Evolutionary conservation across 768 basidiomycete species (phyloP), one percentile per base, ranked within the genome.

Genomic region (Cystofilobasidium capitatum): DNA sequence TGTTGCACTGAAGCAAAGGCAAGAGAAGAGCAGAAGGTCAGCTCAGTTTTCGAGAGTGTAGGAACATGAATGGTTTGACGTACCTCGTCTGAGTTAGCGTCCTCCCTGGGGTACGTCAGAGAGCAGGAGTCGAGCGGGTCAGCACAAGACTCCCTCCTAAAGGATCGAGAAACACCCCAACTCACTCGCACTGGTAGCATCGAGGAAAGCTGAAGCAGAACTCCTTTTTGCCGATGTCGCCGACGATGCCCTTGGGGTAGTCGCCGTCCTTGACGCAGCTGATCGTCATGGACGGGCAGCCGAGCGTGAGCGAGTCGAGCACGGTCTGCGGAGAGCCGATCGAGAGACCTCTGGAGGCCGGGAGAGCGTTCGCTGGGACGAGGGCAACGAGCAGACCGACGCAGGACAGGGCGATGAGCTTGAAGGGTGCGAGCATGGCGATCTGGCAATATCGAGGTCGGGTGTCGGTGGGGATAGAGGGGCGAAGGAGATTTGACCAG

Each of bases 231-330:
- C 45, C 59, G 7, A 67, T 49, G 17, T 61, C 47, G 26, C 66
- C 66, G 26, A 67, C 66, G 37, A 67, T 67, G 8, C 66, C 66
- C 0, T 44, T 51, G 12, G 66, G 66, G 45, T 49, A 67, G 1
- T 62, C 29, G 36, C 35, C 31, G 36, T 67, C 66, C 59, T 67
- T 67, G 49, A 67, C 66, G 49, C 66, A 67, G 1, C 66, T 29
- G 47, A 67, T 62, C 35, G 47, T 61, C 59, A 60, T 29, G 10
- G 58, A 45, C 1, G 66, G 66, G 47, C 66, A 67, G 35, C 59
- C 59, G 9, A 67, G 22, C 26, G 26, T 64, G n/a, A n/a, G n/a
- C n/a, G n/a, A n/a, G n/a, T n/a, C n/a, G n/a, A n/a, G n/a, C n/a
- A n/a, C n/a, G n/a, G n/a, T n/a, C n/a, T n/a, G n/a, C n/a, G n/a